Conservation (phyloP, 805 yeast species). For the Teunomyces atbi region DNA sequence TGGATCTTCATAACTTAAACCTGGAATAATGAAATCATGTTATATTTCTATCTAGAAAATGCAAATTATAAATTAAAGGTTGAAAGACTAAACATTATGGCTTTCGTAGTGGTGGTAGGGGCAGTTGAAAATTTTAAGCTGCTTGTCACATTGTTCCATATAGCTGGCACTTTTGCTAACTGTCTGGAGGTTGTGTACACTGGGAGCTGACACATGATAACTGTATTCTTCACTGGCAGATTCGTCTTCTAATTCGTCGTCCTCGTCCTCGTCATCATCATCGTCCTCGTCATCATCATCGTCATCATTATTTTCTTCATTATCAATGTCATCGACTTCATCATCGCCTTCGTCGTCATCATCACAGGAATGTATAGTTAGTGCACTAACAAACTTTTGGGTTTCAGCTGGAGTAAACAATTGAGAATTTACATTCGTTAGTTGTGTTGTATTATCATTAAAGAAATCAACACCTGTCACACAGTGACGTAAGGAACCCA, state of each 20-base stretch:
- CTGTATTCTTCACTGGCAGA: background rate
- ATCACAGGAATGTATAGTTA: conserved; percentile 3
- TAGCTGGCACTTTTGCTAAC: conserved; percentile 10
- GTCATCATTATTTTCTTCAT: conserved; percentile 5
- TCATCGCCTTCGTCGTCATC: background rate
- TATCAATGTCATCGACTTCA: background rate
- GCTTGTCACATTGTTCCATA: conserved; percentile 12
- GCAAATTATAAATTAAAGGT: background rate
- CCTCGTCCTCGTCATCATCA: background rate
- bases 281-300: background rate
- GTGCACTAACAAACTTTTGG: conserved; percentile 3
- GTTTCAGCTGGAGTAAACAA: conserved; percentile 2
- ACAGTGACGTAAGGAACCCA: conserved; percentile 39
- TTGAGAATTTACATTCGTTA: background rate
- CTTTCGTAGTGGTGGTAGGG: conserved; percentile 5
- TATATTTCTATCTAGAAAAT: background rate
- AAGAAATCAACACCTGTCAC: conserved; percentile 35
- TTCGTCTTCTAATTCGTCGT: conserved; percentile 4
- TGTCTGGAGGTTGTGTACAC: conserved; percentile 6
- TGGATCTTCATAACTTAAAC: too few relatives aligned
- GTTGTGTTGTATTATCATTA: conserved; percentile 13
- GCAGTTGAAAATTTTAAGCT: conserved; percentile 9
- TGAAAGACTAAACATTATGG: background rate
- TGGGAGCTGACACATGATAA: conserved; percentile 7
- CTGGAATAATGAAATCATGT: too few relatives aligned